Percentiles rank a stretch among this genome's conserved stretches.
Evolutionary conservation across 176 grass and related monocot genomes (phyloP).

Genomic region (Puya raimondii): DNA sequence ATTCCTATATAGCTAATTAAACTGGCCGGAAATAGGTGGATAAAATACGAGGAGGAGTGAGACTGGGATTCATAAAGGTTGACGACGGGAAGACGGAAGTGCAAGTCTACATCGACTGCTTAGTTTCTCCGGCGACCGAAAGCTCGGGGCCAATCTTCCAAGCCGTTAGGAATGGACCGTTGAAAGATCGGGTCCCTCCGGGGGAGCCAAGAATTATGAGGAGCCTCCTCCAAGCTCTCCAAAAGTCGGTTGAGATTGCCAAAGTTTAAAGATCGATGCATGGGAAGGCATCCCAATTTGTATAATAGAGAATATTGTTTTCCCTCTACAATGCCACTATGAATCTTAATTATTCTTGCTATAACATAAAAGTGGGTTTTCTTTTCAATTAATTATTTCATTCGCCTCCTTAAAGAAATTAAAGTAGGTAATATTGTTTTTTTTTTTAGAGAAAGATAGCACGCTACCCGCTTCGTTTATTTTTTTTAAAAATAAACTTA

Average conservation of each 20-base stretch:
- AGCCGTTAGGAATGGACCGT: constrained; percentile 58
- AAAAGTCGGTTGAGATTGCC: constrained; percentile 56
- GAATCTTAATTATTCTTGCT: too few species aligned
- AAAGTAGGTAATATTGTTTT: too few species aligned
- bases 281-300: neutral
- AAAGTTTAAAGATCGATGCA: constrained; percentile 16
- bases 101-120: constrained; percentile 75
- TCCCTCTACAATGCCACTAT: neutral
- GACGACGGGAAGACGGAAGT: constrained; percentile 47
- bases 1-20: neutral
- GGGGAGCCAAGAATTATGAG: constrained; percentile 83
- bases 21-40: constrained; percentile 47
- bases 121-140: constrained; percentile 44
- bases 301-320: neutral
- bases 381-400: too few species aligned
- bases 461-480: too few species aligned
- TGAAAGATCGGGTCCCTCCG: constrained; percentile 57
- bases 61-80: constrained; percentile 52
- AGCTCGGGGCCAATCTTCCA: constrained; percentile 48
- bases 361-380: too few species aligned
- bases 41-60: constrained; percentile 59
- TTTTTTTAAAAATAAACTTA: too few species aligned
- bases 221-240: constrained; percentile 76
- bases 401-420: too few species aligned
- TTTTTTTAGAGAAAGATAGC: too few species aligned